Base-by-base conservation (phyloP, 2,329 filamentous ascomycete species). In the Colletotrichum plurivorum region DNA sequence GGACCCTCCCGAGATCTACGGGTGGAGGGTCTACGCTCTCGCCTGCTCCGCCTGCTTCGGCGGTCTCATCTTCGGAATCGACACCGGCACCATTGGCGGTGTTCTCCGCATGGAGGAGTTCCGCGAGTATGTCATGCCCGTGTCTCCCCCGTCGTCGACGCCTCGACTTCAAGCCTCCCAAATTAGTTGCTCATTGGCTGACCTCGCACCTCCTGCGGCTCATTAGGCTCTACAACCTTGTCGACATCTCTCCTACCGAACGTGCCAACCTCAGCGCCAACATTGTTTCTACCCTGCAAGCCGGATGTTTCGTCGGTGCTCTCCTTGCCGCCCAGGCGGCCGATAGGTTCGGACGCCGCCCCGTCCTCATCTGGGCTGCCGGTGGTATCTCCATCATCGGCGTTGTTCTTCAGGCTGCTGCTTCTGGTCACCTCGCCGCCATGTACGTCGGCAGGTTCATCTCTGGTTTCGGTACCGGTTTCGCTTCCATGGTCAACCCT, bases 221-320 rank as follows among this genome's bases (percentile, higher is more conserved):
- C 49, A 12, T 39, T 46, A 46, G 60, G 51, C 56, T 75, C 67
- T 60, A 69, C 27, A 18, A 68, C 18, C 71, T 75, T 10, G 62
- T 61, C 6, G 7, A 58, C 1, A 41, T 61, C 3, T 54, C 56
- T 16, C 15, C 51, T 5, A 41, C 55, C 25, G 60, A 58, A 7
- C 63, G 69, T 8, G 71, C 73, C 8, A 56, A 71, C 16, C 68
- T 74, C 13, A 55, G 57, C 20, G 69, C 71, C 16, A 80, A 79
- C 60, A 79, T 80, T 52, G 78, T 79, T 73, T 76, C 69, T 70
- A 87, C 86, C 2, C 88, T 88, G 71, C 85, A 84, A 16, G 87
- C 85, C 3, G 87, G 87, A 18, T 86, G 86, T 61, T 82, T 87
- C 27, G 85, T 88, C 71, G 87, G 87, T 81, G 85, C 43, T 78